phyloP scores from a whole-genome alignment of 768 basidiomycete genomes.

The Trametes maxima region DNA sequence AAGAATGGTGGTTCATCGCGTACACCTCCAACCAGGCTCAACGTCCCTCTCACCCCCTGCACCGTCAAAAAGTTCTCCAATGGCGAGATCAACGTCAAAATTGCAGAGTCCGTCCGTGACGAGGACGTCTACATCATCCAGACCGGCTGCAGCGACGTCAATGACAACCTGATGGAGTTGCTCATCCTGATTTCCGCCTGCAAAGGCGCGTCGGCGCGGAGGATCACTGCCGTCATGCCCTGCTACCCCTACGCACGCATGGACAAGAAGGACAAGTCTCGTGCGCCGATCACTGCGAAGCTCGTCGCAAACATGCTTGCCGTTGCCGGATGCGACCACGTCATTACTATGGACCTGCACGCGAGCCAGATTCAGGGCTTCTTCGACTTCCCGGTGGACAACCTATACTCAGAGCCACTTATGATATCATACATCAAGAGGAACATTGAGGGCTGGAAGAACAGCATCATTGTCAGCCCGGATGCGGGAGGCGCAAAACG shows the following conservation, averaged over 20 bases:
- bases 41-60: constrained; percentile 82
- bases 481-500: constrained; percentile 99
- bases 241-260: constrained; percentile 97
- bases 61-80: constrained; percentile 91
- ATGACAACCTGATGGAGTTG: constrained; percentile 98
- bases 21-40: constrained; percentile 62
- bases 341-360: constrained; percentile 99
- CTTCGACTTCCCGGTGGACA: constrained; percentile 98
- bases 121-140: constrained; percentile 99
- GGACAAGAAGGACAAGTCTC: constrained; percentile 97
- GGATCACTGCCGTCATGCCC: constrained; percentile 97
- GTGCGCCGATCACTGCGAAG: constrained; percentile 97
- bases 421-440: constrained; percentile 94
- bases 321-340: constrained; percentile 96
- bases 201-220: constrained; percentile 92
- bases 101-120: constrained; percentile 93
- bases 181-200: constrained; percentile 98
- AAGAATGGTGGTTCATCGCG: constrained; percentile 52
- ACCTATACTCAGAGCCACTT: constrained; percentile 93
- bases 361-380: constrained; percentile 98
- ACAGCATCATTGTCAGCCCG: constrained; percentile 92
- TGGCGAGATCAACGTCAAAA: constrained; percentile 94
- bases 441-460: constrained; percentile 81
- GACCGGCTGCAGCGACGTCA: constrained; percentile 85
- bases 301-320: constrained; percentile 97